Base-by-base conservation (phyloP, 2,329 filamentous ascomycete species). In the Fusarium sp. region DNA sequence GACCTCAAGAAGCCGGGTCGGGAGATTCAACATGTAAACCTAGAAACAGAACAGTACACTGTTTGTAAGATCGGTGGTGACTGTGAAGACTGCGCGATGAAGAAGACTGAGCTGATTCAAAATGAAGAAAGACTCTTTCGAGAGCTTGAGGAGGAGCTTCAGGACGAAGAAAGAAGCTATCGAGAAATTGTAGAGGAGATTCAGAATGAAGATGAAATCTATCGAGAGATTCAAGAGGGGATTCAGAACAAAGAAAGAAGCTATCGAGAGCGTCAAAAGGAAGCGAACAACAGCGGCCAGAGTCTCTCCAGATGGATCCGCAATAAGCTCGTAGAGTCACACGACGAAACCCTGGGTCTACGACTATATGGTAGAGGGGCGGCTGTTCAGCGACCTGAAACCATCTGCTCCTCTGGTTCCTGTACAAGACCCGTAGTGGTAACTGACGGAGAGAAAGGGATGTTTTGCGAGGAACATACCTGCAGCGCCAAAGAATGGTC, bases 381-480 rank as follows among this genome's bases (percentile, higher is more conserved):
- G 6, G n/a, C 8, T 11, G n/a, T 25, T 10, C n/a, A 49, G 13
- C 43, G 22, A 1, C 34, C 29, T 6, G 41, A 52, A 11, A n/a
- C 18, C 9, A 27, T 38, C n/a, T 73, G 70, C 22, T 45, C 60
- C 18, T 64, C 58, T 11, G 62, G 60, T 9, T 11, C 8, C 4
- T 73, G 72, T 29, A 20, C 18, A 4, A 20, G 22, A 2, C 16
- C 22, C 0, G 51, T 57, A 5, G 6, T 32, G 7, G 13, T 58
- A 9, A 62, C 41, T 43, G 9, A 7, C 2, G 68, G 62, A 4
- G 44, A 32, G 1, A 34, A 24, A 6, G 70, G 68, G 3, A 15
- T 55, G 11, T 75, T 71, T 27, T 75, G 74, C 45, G 24, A 53
- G 47, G 47, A 34, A 6, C 72, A 75, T 18, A 71, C 66, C 1